Evolutionary conservation across 768 basidiomycete genomes (phyloP).

Genomic region (Psilocybe cyanescens): DNA sequence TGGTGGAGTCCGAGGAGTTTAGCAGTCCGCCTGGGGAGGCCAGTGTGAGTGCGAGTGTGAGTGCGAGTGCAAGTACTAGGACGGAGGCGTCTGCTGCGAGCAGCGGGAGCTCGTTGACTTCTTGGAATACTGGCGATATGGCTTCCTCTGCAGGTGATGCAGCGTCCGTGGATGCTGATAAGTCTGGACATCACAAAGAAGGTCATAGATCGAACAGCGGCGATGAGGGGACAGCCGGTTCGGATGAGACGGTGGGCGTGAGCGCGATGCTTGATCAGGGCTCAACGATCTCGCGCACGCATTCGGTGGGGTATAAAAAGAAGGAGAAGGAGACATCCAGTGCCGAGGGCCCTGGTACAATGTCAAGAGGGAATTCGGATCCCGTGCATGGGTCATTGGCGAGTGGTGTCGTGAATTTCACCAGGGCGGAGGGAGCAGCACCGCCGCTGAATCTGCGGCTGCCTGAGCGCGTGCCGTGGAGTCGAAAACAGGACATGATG

Average conservation of each 20-base stretch:
- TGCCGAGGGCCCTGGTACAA: background rate
- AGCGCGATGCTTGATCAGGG: background rate
- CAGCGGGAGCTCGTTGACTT: constrained; percentile 4
- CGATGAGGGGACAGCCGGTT: background rate
- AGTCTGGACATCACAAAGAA: background rate
- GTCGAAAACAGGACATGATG: background rate
- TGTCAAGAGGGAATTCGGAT: constrained; percentile 6
- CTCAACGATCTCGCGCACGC: constrained; percentile 19
- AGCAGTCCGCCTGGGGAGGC: background rate
- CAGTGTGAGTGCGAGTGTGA: background rate
- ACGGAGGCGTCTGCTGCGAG: constrained; percentile 2
- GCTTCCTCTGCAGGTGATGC: background rate
- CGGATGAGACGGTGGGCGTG: background rate
- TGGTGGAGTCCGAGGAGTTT: background rate
- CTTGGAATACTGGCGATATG: background rate
- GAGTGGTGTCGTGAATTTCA: background rate
- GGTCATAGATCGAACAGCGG: background rate
- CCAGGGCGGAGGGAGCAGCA: background rate
- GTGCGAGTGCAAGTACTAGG: constrained; percentile 3
- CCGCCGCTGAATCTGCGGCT: background rate
- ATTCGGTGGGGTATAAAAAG: constrained; percentile 18
- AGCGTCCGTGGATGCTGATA: background rate
- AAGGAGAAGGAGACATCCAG: background rate
- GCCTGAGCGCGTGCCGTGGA: background rate
- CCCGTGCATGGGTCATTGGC: background rate